A percentile compares a stretch with the other conserved stretches of the same genome.
Conservation (phyloP, 352 stramenopile species). For the Phytophthora europaea region DNA sequence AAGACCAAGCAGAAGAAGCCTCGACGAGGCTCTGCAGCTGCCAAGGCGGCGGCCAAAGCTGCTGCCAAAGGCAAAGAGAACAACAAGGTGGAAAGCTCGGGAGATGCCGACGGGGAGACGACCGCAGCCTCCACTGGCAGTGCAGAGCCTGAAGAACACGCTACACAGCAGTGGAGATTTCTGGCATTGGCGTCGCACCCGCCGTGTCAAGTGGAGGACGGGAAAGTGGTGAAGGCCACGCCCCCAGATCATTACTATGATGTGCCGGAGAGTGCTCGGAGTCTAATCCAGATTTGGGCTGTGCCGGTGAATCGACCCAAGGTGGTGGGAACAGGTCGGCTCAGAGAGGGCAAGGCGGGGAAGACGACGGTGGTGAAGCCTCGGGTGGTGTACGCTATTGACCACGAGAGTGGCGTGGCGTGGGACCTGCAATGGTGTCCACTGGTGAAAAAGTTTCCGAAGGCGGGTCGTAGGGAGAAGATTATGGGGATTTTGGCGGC, state of each 20-base stretch:
- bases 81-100: conserved; percentile 16
- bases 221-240: conserved; percentile 67
- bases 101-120: conserved; percentile 12
- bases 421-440: conserved; percentile 89
- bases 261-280: conserved; percentile 51
- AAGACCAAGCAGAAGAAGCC: conserved; percentile 32
- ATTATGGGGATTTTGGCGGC: conserved; percentile 74
- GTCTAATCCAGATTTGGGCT: conserved; percentile 85
- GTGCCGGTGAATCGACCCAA: conserved; percentile 51
- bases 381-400: conserved; percentile 77
- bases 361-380: conserved; percentile 40
- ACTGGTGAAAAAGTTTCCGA: conserved; percentile 53
- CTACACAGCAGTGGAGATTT: conserved; percentile 56
- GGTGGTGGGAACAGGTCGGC: neutral
- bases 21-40: conserved; percentile 6
- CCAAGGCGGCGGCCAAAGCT: conserved; percentile 5
- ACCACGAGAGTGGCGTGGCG: conserved; percentile 76
- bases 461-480: conserved; percentile 18
- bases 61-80: conserved; percentile 52
- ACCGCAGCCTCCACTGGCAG: conserved; percentile 19
- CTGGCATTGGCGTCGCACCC: conserved; percentile 76
- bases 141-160: neutral
- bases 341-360: neutral
- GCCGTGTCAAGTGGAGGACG: conserved; percentile 69
- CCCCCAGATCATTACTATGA: conserved; percentile 86